Evolutionary conservation across 805 yeast species (phyloP), one percentile per base, ranked within the genome.

Genomic region (Diddensiella transvaalensis): DNA sequence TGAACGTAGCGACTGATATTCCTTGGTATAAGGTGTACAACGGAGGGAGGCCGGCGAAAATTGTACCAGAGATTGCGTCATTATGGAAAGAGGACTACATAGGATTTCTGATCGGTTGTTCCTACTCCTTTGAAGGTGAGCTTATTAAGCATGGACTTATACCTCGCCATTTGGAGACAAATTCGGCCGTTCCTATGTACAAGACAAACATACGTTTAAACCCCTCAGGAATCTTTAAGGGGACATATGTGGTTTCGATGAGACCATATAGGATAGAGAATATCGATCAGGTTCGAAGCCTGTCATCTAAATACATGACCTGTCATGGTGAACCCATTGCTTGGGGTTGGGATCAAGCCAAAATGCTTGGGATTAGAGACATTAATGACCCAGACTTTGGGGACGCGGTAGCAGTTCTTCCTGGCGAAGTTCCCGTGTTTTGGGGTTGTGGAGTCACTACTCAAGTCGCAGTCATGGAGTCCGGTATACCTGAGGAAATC

Each of bases 381-480:
- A 41, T 70, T 3, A 46, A 23, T 2, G 48, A 44, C 3, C 75
- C 74, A 1, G 75, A 71, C 8, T 70, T 59, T 53, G 74, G 75
- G 4, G 71, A 68, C 13, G 33, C 62, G 1, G 58, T 65, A 3
- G 61, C 51, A 2, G 58, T 70, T 15, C 54, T 52, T 6, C 64
- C 57, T 0, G 72, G 60, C 39, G 74, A 71, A 45, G 48, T 71
- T 2, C 75, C 76, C 2, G 73, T 70, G 2, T 71, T 72, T 47
- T 72, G 75, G 75, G 75, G 67, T 1, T 71, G 75, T 48, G 75
- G 75, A 4, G 73, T 72, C 19, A 70, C 75, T 6, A 72, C 75
- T 3, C 73, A 70, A 49, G 39, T 57, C 2, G 71, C 70, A 2
- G 66, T 67, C 1, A 42, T 50, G 46, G 44, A 37, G 33, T 21